Evolutionary conservation across 352 stramenopile species (phyloP), one percentile per base, ranked within the genome.

Genomic region (Phytophthora idaei): DNA sequence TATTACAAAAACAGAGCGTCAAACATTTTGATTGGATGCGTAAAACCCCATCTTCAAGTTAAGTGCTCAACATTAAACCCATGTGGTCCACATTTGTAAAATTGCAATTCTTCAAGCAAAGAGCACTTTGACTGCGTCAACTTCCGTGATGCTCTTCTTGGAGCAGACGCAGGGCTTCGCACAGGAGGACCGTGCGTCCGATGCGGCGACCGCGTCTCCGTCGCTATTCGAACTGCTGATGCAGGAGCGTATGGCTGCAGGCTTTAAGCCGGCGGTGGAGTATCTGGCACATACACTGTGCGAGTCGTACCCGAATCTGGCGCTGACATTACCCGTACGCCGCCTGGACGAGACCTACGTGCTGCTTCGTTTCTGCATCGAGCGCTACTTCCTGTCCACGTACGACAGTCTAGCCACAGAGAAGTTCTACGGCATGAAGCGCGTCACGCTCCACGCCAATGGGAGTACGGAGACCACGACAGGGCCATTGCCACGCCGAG

Each of bases 191-290:
- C 58, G 28, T 44, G 60, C 57, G 4, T 49, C 39, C 8, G 37
- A 57, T 11, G 46, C 51, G 11, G 44, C 61, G 12, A 39, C 49
- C 17, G 37, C 71, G 37, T 14, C 73, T 8, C 88, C 88, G 36
- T 96, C 88, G 64, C 82, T 94, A 21, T 96, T 93, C 50, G 88
- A 96, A 69, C 69, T 96, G 59, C 73, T 94, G 42, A 96, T 96
- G 88, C 88, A 96, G 72, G 81, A 94, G 67, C 83, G 84, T 53
- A 92, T 96, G 85, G 76, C 74, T n/a, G 41, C 61, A 34, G 80
- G 85, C 49, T 83, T 96, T 60, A 90, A 92, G 52, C 82, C 88
- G 4, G 88, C 88, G 27, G 69, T 85, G 21, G 80, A 92, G 67
- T 96, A 96, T 59, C 52, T 94, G 36, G 69, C 87, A 57, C 80